phyloP scores from a whole-genome alignment of 129 eudicot genomes.

The Apium graveolens region DNA sequence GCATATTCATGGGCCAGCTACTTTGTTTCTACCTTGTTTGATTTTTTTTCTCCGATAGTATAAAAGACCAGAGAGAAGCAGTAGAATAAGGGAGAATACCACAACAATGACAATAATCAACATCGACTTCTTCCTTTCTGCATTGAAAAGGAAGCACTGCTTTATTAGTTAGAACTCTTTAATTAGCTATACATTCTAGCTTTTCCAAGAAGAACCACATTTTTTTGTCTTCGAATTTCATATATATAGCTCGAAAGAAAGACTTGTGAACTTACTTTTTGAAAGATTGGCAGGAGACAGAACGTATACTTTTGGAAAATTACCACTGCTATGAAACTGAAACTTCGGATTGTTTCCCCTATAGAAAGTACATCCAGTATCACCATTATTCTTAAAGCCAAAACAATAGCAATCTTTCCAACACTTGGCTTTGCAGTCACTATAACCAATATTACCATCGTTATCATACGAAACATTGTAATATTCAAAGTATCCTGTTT shows the following conservation, averaged over 20 bases:
- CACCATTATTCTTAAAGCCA: slow-evolving; percentile 18
- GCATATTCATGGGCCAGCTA: background rate
- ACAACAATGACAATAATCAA: slow-evolving; percentile 13
- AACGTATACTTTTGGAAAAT: slow-evolving; percentile 13
- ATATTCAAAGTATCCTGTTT: slow-evolving; percentile 6
- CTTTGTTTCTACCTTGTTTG: background rate
- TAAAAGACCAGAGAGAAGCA: background rate
- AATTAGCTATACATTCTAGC: background rate
- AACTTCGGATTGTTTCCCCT: slow-evolving; percentile 4
- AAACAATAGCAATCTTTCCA: slow-evolving; percentile 41
- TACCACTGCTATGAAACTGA: slow-evolving; percentile 16
- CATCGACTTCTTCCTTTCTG: slow-evolving; percentile 12
- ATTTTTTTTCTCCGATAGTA: background rate
- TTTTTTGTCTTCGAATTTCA: background rate
- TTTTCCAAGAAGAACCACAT: background rate
- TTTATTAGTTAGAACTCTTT: background rate
- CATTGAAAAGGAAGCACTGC: background rate
- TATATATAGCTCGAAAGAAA: background rate
- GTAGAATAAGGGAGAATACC: background rate
- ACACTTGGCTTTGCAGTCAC: slow-evolving; percentile 40
- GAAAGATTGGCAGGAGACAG: slow-evolving; percentile 9
- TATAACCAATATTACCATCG: slow-evolving; percentile 21
- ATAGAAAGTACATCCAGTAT: slow-evolving; percentile 22
- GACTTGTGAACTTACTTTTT: background rate
- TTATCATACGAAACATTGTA: background rate